Percentiles rank a stretch among this genome's conserved stretches.
Conservation (phyloP, 352 stramenopile genomes). For the Globisporangium acanthophoron region DNA sequence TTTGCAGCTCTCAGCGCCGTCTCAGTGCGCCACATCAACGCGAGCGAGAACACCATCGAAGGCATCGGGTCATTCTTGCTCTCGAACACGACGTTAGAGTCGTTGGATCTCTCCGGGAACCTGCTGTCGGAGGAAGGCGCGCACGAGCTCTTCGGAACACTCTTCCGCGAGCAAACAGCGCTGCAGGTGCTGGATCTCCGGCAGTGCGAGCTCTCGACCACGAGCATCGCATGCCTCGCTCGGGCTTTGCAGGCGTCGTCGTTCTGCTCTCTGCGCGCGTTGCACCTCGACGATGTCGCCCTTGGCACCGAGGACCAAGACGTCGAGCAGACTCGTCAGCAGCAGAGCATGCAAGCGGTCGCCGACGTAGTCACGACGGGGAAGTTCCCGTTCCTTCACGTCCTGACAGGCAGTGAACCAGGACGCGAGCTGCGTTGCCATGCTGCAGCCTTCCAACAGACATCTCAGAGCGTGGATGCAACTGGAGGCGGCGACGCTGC, state of each 20-base stretch:
- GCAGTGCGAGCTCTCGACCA: constrained; percentile 21
- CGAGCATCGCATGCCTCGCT: constrained; percentile 7
- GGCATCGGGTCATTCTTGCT: constrained; percentile 19
- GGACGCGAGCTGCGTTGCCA: neutral
- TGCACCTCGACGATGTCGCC: constrained; percentile 5
- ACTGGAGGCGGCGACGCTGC: no score
- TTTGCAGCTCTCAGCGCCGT: constrained; percentile 26
- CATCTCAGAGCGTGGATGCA: no score
- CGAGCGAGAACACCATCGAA: constrained; percentile 29
- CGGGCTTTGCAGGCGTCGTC: neutral
- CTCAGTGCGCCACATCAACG: constrained; percentile 17
- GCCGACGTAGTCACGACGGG: neutral
- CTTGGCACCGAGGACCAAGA: neutral
- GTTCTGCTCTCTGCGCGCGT: constrained; percentile 10
- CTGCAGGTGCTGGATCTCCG: constrained; percentile 29
- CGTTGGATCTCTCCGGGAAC: constrained; percentile 29
- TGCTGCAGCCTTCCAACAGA: no score
- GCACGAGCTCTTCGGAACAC: constrained; percentile 25
- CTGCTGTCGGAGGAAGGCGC: constrained; percentile 27
- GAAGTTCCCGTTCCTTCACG: constrained; percentile 7
- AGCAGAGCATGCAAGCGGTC: neutral
- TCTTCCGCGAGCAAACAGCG: constrained; percentile 22
- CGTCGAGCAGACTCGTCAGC: neutral
- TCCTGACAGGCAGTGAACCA: neutral
- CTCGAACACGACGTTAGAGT: constrained; percentile 19